Base-by-base conservation (phyloP, 2,329 filamentous ascomycete genomes). In the Esteya vermicola region DNA sequence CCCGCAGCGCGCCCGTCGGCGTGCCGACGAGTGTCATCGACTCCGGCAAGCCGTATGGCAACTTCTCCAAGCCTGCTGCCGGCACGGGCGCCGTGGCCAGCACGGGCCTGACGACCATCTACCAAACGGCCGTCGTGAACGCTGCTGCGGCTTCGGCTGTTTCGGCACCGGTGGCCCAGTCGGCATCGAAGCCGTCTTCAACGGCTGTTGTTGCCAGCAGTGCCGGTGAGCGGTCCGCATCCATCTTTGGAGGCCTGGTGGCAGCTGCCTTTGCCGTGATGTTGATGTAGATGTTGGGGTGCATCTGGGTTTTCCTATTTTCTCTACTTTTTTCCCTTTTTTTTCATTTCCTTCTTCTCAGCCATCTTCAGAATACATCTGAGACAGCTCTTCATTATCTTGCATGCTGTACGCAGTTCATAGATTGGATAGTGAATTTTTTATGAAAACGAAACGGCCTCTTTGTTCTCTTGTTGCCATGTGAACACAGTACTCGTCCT, bases 251-350 rank as follows among this genome's bases (percentile, higher is more conserved):
- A n/a, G n/a, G n/a, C n/a, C n/a, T n/a, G n/a, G n/a, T n/a, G n/a
- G n/a, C n/a, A n/a, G n/a, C n/a, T n/a, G n/a, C n/a, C n/a, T n/a
- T n/a, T n/a, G n/a, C n/a, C n/a, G n/a, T n/a, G 37, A 36, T 48
- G 46, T 36, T 44, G 40, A 22, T 46, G 38, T 44, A 40, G 40
- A n/a, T n/a, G 35, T 19, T 7, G 16, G 16, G 16, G 30, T 16
- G 10, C 27, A 7, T 19, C 12, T 38, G 16, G 18, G 12, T 18
- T 18, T 9, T n/a, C 6, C 19, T 23, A 3, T 22, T 22, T 22
- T 10, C 18, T 34, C n/a, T 34, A 9, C 33, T 21, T 23, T 19
- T 8, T 34, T 21, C 20, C 7, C 20, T 22, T 22, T 30, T n/a
- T 35, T 25, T 13, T 4, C 6, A 25, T 14, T 23, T 23, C 25